Percentiles rank a stretch among this genome's conserved stretches.
These are phyloP conservation scores for Aegilops speltoides DNA, from an alignment of 176 grass and related monocot species.

Conservation along the genomic window DNA sequence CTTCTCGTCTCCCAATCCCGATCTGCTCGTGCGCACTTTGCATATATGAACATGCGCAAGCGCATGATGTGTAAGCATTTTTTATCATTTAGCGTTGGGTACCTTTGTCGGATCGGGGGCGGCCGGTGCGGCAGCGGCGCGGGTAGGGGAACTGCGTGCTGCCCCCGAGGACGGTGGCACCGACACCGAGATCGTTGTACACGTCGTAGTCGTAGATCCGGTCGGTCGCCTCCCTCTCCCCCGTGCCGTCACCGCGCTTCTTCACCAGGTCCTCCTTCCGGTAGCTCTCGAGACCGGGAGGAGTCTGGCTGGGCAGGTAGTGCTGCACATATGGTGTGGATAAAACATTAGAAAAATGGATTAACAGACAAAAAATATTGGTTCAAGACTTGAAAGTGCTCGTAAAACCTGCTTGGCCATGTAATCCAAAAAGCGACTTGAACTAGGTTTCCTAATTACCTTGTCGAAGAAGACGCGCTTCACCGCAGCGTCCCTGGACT, in stretches of 20 bases:
- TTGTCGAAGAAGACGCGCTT: conserved; percentile 91
- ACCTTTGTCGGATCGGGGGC: conserved; percentile 44
- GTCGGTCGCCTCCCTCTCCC: conserved; percentile 49
- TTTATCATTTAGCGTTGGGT: neutral
- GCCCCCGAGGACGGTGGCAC: conserved; percentile 50
- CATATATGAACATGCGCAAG: too few relatives aligned
- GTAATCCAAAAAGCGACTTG: neutral
- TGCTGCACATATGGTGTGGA: conserved; percentile 27
- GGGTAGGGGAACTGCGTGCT: conserved; percentile 67
- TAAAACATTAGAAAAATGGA: too few relatives aligned
- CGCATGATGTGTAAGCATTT: too few relatives aligned
- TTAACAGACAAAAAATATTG: too few relatives aligned
- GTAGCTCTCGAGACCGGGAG: conserved; percentile 43
- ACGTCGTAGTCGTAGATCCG: conserved; percentile 78
- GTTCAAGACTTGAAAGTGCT: too few relatives aligned
- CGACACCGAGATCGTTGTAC: conserved; percentile 66
- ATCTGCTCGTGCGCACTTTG: conserved; percentile 27
- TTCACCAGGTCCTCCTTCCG: conserved; percentile 46
- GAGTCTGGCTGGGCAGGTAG: conserved; percentile 68
- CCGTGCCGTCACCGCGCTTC: conserved; percentile 51
- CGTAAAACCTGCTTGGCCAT: too few relatives aligned
- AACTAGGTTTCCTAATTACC: conserved; percentile 26
- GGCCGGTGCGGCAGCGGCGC: conserved; percentile 70
- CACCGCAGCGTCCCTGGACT: neutral
- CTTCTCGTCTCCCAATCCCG: conserved; percentile 52